Conservation (phyloP, 1,284 basidiomycete genomes). For the Pseudomicrostroma phylloplanum region DNA sequence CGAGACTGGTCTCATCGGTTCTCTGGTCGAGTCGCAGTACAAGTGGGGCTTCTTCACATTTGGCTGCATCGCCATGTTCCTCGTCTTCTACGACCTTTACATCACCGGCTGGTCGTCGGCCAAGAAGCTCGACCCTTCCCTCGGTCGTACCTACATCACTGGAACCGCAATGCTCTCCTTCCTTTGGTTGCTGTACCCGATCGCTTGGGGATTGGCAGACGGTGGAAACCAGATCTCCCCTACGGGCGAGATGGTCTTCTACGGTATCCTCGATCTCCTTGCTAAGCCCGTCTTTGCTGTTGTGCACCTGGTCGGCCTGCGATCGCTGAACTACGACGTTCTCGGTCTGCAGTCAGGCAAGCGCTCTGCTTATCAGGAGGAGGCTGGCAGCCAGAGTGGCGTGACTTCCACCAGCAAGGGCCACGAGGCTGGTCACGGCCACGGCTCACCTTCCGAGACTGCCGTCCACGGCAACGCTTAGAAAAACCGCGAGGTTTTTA, state of each 20-base stretch:
- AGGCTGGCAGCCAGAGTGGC: neutral
- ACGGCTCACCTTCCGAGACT: no score
- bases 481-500: no score
- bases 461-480: no score
- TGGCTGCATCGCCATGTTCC: constrained; percentile 55
- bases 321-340: constrained; percentile 31
- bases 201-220: constrained; percentile 56
- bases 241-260: constrained; percentile 57
- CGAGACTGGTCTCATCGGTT: constrained; percentile 58
- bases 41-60: constrained; percentile 56
- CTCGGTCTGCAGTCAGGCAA: constrained; percentile 35
- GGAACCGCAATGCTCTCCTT: constrained; percentile 47
- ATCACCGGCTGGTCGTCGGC: constrained; percentile 50
- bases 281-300: constrained; percentile 53
- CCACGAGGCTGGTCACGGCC: no score
- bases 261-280: constrained; percentile 59
- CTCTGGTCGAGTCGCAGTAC: constrained; percentile 56
- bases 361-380: constrained; percentile 7
- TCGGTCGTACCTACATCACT: constrained; percentile 53
- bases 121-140: constrained; percentile 51
- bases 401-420: no score
- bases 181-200: constrained; percentile 36
- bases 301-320: constrained; percentile 36
- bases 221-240: constrained; percentile 56
- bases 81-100: constrained; percentile 48